Conservation (phyloP, 1,139 yeast species). For the Pichia sp. region DNA sequence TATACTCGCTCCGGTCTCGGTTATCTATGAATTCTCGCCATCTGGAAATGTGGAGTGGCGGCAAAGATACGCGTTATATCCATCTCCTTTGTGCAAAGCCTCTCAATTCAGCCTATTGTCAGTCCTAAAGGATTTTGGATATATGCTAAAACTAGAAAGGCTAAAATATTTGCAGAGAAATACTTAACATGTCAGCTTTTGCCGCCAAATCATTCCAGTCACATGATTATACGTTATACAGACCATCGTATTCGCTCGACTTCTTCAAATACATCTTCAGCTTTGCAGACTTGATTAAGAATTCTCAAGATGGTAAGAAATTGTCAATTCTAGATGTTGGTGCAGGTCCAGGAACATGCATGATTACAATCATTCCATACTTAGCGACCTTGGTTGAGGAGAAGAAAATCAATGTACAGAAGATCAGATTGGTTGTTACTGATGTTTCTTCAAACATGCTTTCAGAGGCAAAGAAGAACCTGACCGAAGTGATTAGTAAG, state of each 20-base stretch:
- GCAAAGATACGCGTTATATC: not conserved
- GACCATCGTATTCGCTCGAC: constrained; percentile 62
- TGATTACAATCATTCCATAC: constrained; percentile 10
- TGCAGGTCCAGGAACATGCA: constrained; percentile 65
- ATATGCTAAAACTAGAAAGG: not conserved
- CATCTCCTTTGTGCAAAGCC: not conserved
- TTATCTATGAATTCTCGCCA: not conserved
- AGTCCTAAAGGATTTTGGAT: no score
- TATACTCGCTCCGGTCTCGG: not conserved
- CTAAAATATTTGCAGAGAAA: not conserved
- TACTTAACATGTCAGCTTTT: constrained; percentile 55
- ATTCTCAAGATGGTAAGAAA: not conserved
- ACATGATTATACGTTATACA: constrained; percentile 50
- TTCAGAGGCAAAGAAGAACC: constrained; percentile 26
- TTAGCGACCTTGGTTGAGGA: not conserved
- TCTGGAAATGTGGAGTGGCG: not conserved
- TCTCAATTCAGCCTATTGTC: no score
- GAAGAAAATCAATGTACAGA: constrained; percentile 33
- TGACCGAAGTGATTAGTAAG: constrained; percentile 9
- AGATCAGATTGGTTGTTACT: constrained; percentile 51
- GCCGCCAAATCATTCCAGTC: constrained; percentile 57
- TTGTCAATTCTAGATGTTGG: constrained; percentile 57
- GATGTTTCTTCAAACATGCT: constrained; percentile 69
- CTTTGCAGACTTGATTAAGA: constrained; percentile 26
- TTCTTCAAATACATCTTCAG: constrained; percentile 44